Conservation (phyloP, 2,329 filamentous ascomycete genomes). For the Botryotinia calthae region DNA sequence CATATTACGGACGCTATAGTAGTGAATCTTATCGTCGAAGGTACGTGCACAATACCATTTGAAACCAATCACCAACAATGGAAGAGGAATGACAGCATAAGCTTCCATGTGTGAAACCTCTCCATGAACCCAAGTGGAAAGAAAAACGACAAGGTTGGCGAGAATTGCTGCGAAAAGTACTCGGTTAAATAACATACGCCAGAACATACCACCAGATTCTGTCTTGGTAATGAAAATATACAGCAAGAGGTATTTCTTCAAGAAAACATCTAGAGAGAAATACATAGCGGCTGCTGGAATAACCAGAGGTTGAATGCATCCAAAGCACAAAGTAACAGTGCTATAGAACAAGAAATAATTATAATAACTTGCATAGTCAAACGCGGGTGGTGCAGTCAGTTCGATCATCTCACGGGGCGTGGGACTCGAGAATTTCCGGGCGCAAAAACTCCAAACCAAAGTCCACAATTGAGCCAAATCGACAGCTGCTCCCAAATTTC, state of each 20-base stretch:
- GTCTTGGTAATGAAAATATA: slow-evolving; percentile 97
- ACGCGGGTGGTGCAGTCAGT: slow-evolving; percentile 84
- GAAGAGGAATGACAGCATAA: slow-evolving; percentile 68
- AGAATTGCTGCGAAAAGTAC: slow-evolving; percentile 79
- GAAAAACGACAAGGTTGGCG: slow-evolving; percentile 72
- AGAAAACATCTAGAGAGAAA: slow-evolving; percentile 79
- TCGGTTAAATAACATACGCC: slow-evolving; percentile 91
- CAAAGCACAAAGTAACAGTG: slow-evolving; percentile 83
- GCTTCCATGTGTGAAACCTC: slow-evolving; percentile 60
- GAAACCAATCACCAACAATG: slow-evolving; percentile 76
- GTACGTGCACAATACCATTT: slow-evolving; percentile 76
- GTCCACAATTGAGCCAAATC: slow-evolving; percentile 89
- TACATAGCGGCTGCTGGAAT: slow-evolving; percentile 85
- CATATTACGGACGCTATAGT: slow-evolving; percentile 67
- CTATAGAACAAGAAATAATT: slow-evolving; percentile 97
- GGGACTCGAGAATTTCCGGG: slow-evolving; percentile 78
- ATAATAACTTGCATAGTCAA: slow-evolving; percentile 96
- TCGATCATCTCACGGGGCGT: slow-evolving; percentile 91
- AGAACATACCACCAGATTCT: slow-evolving; percentile 90
- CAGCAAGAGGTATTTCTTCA: slow-evolving; percentile 93
- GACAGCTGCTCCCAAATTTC: slow-evolving; percentile 88
- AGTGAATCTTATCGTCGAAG: slow-evolving; percentile 80
- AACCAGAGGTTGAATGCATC: slow-evolving; percentile 80
- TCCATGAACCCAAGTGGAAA: slow-evolving; percentile 71
- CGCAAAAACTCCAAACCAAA: slow-evolving; percentile 79